Conservation (phyloP, 352 stramenopile genomes). For the Phytophthora nicotianae region DNA sequence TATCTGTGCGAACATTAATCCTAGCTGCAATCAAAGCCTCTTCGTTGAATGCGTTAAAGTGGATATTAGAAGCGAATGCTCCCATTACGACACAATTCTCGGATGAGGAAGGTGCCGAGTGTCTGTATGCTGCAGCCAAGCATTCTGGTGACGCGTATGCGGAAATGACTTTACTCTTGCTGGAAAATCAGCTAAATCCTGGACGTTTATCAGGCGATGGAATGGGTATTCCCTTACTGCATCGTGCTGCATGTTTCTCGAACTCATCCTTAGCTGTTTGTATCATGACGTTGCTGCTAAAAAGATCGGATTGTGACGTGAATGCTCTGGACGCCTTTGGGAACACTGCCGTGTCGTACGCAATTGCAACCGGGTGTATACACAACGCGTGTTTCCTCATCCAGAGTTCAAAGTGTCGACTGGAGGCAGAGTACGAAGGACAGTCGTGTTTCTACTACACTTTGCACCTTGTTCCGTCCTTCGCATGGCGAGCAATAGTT, state of each 20-base stretch:
- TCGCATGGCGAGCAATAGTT: slow-evolving; percentile 47
- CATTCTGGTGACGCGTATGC: slow-evolving; percentile 45
- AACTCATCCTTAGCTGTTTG: slow-evolving; percentile 21
- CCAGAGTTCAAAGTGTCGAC: slow-evolving; percentile 18
- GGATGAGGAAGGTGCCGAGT: slow-evolving; percentile 23
- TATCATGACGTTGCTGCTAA: slow-evolving; percentile 37
- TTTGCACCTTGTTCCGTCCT: slow-evolving; percentile 60
- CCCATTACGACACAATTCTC: slow-evolving; percentile 13
- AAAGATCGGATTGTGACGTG: slow-evolving; percentile 37
- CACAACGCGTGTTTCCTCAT: slow-evolving; percentile 52
- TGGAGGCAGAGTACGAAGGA: slow-evolving; percentile 71
- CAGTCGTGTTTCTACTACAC: slow-evolving; percentile 66
- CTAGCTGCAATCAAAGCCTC: slow-evolving; percentile 32
- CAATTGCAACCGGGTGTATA: slow-evolving; percentile 38
- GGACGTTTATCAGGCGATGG: slow-evolving; percentile 60
- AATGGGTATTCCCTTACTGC: slow-evolving; percentile 49
- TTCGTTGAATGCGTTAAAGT: slow-evolving; percentile 46
- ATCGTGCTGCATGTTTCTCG: slow-evolving; percentile 54
- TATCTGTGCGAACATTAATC: slow-evolving; percentile 19
- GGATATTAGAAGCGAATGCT: slow-evolving; percentile 37
- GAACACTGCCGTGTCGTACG: slow-evolving; percentile 53
- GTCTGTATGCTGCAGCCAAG: slow-evolving; percentile 18
- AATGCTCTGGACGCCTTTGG: slow-evolving; percentile 63
- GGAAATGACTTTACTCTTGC: slow-evolving; percentile 45
- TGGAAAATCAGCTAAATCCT: slow-evolving; percentile 33